Evolutionary conservation across 768 basidiomycete genomes (phyloP).

Genomic region (Fibroporia radiculosa): DNA sequence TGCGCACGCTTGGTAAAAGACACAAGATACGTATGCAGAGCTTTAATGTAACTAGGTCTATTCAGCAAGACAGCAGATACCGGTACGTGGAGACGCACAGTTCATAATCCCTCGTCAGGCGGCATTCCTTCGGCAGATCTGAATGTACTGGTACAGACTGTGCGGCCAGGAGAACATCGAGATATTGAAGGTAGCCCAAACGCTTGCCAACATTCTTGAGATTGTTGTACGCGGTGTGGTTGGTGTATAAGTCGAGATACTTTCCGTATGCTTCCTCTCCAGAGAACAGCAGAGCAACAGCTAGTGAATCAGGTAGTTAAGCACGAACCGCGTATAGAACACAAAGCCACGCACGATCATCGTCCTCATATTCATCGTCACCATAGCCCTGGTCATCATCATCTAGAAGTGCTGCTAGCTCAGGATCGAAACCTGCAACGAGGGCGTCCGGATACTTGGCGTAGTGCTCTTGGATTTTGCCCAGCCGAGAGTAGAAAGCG

Average conservation of each 20-base stretch:
- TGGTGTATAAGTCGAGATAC: conserved; percentile 87
- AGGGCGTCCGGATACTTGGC: conserved; percentile 89
- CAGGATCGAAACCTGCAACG: conserved; percentile 74
- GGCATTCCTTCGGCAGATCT: conserved; percentile 62
- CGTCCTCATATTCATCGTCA: conserved; percentile 71
- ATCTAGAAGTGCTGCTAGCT: conserved; percentile 75
- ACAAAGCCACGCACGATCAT: conserved; percentile 63
- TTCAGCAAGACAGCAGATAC: background rate
- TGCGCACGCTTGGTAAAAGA: conserved; percentile 82
- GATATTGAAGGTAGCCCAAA: conserved; percentile 86
- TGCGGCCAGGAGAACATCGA: conserved; percentile 73
- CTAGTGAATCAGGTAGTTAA: conserved; percentile 28
- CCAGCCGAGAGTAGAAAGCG: conserved; percentile 94
- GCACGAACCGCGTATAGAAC: background rate
- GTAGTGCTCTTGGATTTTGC: conserved; percentile 95
- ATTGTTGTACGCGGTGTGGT: conserved; percentile 86
- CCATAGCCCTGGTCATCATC: conserved; percentile 67
- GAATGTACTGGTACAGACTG: conserved; percentile 53
- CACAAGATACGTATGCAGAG: conserved; percentile 74
- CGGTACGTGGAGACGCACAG: conserved; percentile 39
- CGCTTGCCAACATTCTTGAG: conserved; percentile 79
- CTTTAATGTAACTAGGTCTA: conserved; percentile 68
- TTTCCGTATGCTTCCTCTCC: conserved; percentile 95
- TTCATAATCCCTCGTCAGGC: conserved; percentile 72
- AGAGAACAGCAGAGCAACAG: conserved; percentile 81